Conservation (phyloP, 177 flowering plant species). For the Vitis hybrid region DNA sequence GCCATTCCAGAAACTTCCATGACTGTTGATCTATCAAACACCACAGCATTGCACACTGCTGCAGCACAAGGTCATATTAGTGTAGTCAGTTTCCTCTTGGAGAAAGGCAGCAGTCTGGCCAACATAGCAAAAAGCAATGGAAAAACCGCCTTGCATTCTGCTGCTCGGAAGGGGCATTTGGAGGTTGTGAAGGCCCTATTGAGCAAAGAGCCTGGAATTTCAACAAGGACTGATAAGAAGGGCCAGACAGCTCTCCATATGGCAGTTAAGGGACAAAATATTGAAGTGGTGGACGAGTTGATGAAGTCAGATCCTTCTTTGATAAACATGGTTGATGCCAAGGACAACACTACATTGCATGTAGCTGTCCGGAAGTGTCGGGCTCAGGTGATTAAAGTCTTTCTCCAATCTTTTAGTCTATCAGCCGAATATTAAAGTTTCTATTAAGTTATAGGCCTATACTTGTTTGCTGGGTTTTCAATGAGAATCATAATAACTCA, state of each 20-base stretch:
- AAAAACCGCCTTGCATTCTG: slow-evolving; percentile 46
- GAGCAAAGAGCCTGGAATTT: slow-evolving; percentile 26
- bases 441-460: not conserved
- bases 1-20: slow-evolving; percentile 64
- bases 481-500: not conserved
- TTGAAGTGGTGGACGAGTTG: slow-evolving; percentile 35
- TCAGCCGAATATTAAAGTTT: not conserved
- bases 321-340: slow-evolving; percentile 35
- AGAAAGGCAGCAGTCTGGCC: slow-evolving; percentile 23
- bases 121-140: slow-evolving; percentile 37
- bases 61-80: slow-evolving; percentile 78
- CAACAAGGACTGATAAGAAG: slow-evolving; percentile 35
- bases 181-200: slow-evolving; percentile 37
- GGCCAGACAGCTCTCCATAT: slow-evolving; percentile 52
- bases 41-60: slow-evolving; percentile 83
- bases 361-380: slow-evolving; percentile 40
- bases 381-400: slow-evolving; percentile 25
- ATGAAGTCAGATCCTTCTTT: slow-evolving; percentile 24
- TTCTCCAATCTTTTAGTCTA: not conserved
- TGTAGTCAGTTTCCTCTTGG: slow-evolving; percentile 58
- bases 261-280: slow-evolving; percentile 42
- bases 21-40: slow-evolving; percentile 74
- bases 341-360: slow-evolving; percentile 44
- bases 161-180: slow-evolving; percentile 43
- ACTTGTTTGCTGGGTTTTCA: not conserved